Base-by-base conservation (phyloP, 2,329 filamentous ascomycete genomes). In the Curvularia eragrostidis region DNA sequence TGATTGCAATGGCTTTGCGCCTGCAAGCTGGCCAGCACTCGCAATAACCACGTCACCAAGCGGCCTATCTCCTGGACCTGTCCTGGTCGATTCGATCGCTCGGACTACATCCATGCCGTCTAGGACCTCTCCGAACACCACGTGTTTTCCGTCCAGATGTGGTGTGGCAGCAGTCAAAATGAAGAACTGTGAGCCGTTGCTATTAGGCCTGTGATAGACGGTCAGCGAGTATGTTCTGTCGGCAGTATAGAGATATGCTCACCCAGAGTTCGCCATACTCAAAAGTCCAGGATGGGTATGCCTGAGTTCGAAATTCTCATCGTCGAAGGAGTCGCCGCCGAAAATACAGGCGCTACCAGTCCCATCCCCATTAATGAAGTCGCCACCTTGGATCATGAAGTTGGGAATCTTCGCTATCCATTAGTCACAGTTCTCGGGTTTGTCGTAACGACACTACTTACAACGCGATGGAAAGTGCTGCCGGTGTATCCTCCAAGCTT, bases 171-270 rank as follows among this genome's bases (percentile, higher is more conserved):
- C 95, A 0, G 93, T 97, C 0, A 95, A 97, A 66, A 99, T 97
- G 72, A 98, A 99, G 76, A 99, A 99, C 75, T 99, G 95, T 71
- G 90, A 95, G 10, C 91, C 95, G 75, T 99, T 99, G 38, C 93
- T 97, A 71, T 94, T 93, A 0, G 92, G 92, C 0, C 95, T 58
- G 4, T 3, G 3, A 2, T 1, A 28, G 0, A 5, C 2, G 10
- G 12, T 58, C 19, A 58, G 50, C 19, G n/a, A 18, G 10, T 0
- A 5, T 38, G n/a, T 30, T 12, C 9, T 5, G 2, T 39, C 24
- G 5, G 30, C 24, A 21, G 18, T 28, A 15, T 26, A 24, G 36
- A 13, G 4, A 12, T 8, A 6, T 34, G 24, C 52, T 15, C 36
- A 51, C 53, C 57, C 95, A 0, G 95, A 93, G 75, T 98, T 99